Evolutionary conservation across 2,329 filamentous ascomycete species (phyloP), one percentile per base, ranked within the genome.

Genomic region (Exserohilum turcica): DNA sequence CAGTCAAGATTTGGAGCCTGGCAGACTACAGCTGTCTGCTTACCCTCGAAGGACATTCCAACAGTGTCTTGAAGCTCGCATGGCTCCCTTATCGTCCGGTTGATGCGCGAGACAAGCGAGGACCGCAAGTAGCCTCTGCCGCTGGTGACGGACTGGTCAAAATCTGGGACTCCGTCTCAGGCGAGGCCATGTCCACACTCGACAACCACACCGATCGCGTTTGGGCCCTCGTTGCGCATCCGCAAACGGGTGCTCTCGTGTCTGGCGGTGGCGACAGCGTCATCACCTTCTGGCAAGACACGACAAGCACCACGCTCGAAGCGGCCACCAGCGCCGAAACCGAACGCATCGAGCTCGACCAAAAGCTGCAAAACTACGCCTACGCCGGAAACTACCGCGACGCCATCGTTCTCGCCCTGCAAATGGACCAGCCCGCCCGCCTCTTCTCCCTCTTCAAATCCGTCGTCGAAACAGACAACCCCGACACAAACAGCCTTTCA

Each of bases 131-230:
- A 52, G 91, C 90, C 29, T 95, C 89, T 61, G 92, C 94, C 12
- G 94, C 90, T 33, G 92, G 92, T 54, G 95, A 99, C 74, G 94
- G 94, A 2, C 83, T 99, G 3, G 92, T 99, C 53, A 99, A 97
- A 76, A 86, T 99, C 28, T 99, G 94, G 94, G 91, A 96, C 64
- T 89, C 90, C 10, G 88, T 89, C 68, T 87, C 84, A 1, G 92
- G 92, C 40, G 94, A 97, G 74, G 82, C 87, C 2, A 91, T 92
- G 62, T 89, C 89, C 60, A 99, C 94, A 0, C 82, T 99, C 4
- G 94, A 99, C 76, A 97, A 97, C 76, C 94, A 99, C 74, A 92
- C 92, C 65, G 94, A 99, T 76, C 86, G 94, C 52, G 92, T 97
- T 1, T 97, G 92, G 92, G 92, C 92, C 0, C 79, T 97, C 15